Evolutionary conservation across 2,329 filamentous ascomycete genomes (phyloP), one percentile per base, ranked within the genome.

Genomic region (Colletotrichum tofieldiae): DNA sequence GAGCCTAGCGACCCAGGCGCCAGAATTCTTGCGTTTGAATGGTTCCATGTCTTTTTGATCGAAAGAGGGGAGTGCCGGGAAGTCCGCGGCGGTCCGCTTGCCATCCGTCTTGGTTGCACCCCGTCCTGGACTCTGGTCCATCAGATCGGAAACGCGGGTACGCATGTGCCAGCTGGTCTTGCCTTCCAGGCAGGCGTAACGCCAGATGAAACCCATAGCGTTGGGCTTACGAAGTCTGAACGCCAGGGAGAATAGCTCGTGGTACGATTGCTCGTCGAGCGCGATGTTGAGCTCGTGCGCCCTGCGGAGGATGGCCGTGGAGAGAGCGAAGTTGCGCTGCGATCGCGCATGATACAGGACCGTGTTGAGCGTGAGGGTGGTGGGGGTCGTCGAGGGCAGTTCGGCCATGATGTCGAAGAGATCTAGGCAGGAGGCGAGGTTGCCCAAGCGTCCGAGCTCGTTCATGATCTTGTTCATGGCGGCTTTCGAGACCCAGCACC

Each of bases 371-470:
- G 83, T 82, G 54, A 76, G 73, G 20, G 75, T 67, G 32, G 60
- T 69, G 5, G 65, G 72, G 7, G n/a, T 26, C 14, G 56, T 65
- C 9, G 26, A 20, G 14, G 32, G 26, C 18, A 39, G 29, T 47
- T 54, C 26, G 60, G 65, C 66, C 78, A 83, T 78, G 59, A 75
- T 37, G 54, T 78, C 75, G 23, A 81, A 65, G 20, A 84, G 65
- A 18, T 68, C 65, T 11, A 62, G 60, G 58, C 76, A 76, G 23
- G 80, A 78, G 35, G 73, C 69, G 52, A 81, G 78, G 37, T 76
- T 77, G 54, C 83, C 78, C 75, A 86, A 81, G 39, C 81, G 78
- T 59, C 84, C 82, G 32, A 86, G 80, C 55, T 86, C 83, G 3
- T 81, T 77, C n/a, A 87, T 72, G 32, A 86, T 82, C 43, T 75